phyloP scores from a whole-genome alignment of 2,329 filamentous ascomycete species.

The Pseudocercospora pini-densiflorae region DNA sequence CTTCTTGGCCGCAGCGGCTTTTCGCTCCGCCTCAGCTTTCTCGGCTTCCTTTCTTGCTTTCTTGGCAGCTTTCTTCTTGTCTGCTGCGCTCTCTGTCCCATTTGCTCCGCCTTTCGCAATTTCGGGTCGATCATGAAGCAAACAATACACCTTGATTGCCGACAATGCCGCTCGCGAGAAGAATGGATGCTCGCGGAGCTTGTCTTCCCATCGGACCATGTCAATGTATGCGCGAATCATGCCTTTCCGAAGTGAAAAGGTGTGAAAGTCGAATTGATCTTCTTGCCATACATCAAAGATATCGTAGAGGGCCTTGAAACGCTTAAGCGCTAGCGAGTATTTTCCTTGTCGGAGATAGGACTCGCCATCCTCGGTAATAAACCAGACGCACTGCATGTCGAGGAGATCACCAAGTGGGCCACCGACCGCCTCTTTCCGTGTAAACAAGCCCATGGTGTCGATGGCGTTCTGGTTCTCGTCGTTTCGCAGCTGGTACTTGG shows the following conservation, averaged over 20 bases:
- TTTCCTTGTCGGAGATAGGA: slow-evolving; percentile 83
- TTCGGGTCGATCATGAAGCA: slow-evolving; percentile 75
- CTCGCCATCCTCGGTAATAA: slow-evolving; percentile 91
- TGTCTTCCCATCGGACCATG: slow-evolving; percentile 96
- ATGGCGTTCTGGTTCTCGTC: slow-evolving; percentile 86
- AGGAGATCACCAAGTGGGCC: slow-evolving; percentile 88
- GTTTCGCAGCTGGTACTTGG: slow-evolving; percentile 94
- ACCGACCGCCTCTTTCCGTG: slow-evolving; percentile 83
- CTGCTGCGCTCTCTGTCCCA: slow-evolving; percentile 76
- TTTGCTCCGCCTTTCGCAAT: slow-evolving; percentile 75
- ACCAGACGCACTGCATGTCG: slow-evolving; percentile 99
- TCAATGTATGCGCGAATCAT: slow-evolving; percentile 94
- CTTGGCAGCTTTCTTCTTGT: slow-evolving; percentile 71
- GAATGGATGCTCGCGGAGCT: slow-evolving; percentile 88
- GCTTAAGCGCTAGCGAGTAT: slow-evolving; percentile 83
- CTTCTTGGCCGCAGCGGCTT: slow-evolving; percentile 48
- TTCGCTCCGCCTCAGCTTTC: slow-evolving; percentile 84
- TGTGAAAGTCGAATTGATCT: slow-evolving; percentile 99
- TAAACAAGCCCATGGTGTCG: slow-evolving; percentile 91
- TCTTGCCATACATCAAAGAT: slow-evolving; percentile 99
- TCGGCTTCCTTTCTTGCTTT: slow-evolving; percentile 78
- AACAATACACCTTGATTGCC: slow-evolving; percentile 79
- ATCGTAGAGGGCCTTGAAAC: slow-evolving; percentile 84
- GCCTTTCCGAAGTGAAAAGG: slow-evolving; percentile 94
- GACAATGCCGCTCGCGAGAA: slow-evolving; percentile 82